Evolutionary conservation across 2,329 filamentous ascomycete genomes (phyloP), one percentile per base, ranked within the genome.

Genomic region (Aureobasidium sp.): DNA sequence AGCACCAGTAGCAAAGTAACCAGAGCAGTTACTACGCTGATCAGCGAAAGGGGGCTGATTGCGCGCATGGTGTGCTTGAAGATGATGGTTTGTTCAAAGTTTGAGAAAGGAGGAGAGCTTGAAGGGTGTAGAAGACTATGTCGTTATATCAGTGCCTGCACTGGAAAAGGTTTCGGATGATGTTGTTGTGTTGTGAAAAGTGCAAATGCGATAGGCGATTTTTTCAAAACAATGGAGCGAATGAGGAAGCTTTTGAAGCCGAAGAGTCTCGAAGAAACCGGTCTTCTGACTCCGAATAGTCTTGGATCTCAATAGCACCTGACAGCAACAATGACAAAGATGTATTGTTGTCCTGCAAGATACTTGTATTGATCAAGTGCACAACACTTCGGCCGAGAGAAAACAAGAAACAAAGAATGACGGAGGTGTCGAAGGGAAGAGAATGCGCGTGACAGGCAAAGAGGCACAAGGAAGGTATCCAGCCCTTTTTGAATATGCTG

Each of bases 41-140:
- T 22, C 24, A 55, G 39, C 37, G 53, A 51, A 22, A 53, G 30
- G 38, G 45, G 29, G 24, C 35, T 51, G 38, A 50, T 45, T 34
- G 38, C 39, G 47, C 44, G 53, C 44, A 55, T 50, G 37, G 24
- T 54, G 44, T 32, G 16, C 10, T n/a, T 40, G 19, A 37, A 37
- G 49, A 37, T 49, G 45, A 53, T 41, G 53, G 39, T 37, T 35
- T 17, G 29, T 42, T 39, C 21, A 19, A 22, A 10, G 38, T 35
- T 50, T 30, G 45, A 55, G 53, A 55, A 45, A 38, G 38, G 44
- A 42, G 38, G 29, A 53, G 39, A 53, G 51, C 51, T 53, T 39
- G 51, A 38, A 47, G 41, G 40, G 41, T 45, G 40, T 54, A 54
- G 37, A 40, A 49, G 44, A 54, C 53, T 54, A 44, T 32, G 38